Evolutionary conservation across 148 eudicot species (phyloP).

Genomic region (Vaccinium darrowii): DNA sequence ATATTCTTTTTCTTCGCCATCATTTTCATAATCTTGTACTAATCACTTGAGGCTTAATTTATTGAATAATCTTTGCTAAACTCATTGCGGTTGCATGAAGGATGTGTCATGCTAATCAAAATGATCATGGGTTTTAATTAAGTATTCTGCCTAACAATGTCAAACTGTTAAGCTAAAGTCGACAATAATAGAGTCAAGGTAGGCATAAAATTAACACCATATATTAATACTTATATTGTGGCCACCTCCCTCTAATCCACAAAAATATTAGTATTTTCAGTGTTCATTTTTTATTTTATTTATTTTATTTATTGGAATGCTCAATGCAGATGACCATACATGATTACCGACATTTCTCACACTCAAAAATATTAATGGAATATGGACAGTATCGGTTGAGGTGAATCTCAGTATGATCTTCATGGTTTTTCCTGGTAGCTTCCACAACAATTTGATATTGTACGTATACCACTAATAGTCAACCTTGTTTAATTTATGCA

Average conservation of each 20-base stretch:
- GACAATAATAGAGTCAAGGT: conserved; percentile 8
- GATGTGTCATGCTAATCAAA: neutral
- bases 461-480: neutral
- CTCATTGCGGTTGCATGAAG: neutral
- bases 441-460: neutral
- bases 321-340: conserved; percentile 6
- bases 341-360: neutral
- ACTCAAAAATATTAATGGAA: neutral
- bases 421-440: neutral
- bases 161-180: neutral
- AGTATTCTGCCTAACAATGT: neutral
- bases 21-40: neutral
- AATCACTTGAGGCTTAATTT: neutral
- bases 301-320: neutral
- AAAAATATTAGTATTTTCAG: neutral
- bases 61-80: neutral
- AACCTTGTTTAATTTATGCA: neutral
- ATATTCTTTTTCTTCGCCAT: neutral
- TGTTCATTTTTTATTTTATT: neutral
- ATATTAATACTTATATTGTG: neutral
- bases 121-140: neutral
- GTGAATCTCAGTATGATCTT: neutral
- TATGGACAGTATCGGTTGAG: neutral
- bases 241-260: neutral
- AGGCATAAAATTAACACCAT: neutral